phyloP scores from a whole-genome alignment of 2,329 filamentous ascomycete genomes.

The Clonostachys chloroleuca region DNA sequence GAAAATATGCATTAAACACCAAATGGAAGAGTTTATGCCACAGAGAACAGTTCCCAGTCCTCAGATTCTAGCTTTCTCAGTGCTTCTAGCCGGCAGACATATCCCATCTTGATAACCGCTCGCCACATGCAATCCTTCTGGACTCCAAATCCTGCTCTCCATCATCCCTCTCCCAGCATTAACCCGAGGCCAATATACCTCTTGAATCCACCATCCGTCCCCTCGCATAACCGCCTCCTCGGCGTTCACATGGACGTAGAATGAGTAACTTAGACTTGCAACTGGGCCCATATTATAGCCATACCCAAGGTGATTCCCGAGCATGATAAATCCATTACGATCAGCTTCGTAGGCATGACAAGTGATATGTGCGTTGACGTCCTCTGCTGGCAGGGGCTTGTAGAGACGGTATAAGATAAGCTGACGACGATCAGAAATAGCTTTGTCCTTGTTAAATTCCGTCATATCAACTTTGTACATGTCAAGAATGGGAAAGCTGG shows the following conservation, averaged over 20 bases:
- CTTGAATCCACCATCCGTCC: slow-evolving; percentile 49
- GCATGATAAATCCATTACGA: slow-evolving; percentile 49
- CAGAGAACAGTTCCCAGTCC: too few species aligned
- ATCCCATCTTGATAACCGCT: slow-evolving; percentile 52
- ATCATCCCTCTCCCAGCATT: slow-evolving; percentile 40
- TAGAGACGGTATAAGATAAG: slow-evolving; percentile 44
- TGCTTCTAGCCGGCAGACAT: slow-evolving; percentile 14
- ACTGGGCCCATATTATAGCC: slow-evolving; percentile 32
- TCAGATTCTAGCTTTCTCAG: too few species aligned
- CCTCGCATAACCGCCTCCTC: slow-evolving; percentile 41
- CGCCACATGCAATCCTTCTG: slow-evolving; percentile 44
- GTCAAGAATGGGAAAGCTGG: slow-evolving; percentile 42
- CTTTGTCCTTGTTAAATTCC: slow-evolving; percentile 32
- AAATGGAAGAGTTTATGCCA: too few species aligned
- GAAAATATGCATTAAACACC: too few species aligned
- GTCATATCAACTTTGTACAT: slow-evolving; percentile 52
- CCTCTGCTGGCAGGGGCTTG: slow-evolving; percentile 30
- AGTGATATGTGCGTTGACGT: slow-evolving; percentile 38
- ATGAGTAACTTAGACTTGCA: slow-evolving; percentile 44
- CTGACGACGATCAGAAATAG: slow-evolving; percentile 39
- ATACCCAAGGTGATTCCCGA: slow-evolving; percentile 41
- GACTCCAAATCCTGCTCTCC: slow-evolving; percentile 49
- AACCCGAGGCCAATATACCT: slow-evolving; percentile 41
- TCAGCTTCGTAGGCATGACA: slow-evolving; percentile 48
- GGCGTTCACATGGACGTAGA: slow-evolving; percentile 46